Evolutionary conservation across 1,284 basidiomycete genomes (phyloP).

Genomic region (Melampsora americana): DNA sequence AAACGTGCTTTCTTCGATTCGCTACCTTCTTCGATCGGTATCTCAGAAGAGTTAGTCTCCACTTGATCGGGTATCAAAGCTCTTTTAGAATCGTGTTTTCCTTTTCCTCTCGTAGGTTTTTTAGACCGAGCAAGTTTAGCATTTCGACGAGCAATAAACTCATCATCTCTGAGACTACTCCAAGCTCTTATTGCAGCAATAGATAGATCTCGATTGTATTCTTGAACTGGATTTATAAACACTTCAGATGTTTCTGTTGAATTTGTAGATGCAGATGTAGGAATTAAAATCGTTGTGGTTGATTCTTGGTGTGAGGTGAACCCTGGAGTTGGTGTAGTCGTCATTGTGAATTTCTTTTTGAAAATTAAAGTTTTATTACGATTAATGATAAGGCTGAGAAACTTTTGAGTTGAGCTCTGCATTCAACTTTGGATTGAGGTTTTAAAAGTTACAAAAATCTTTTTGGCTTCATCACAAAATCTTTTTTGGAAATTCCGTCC

Average conservation of each 20-base stretch:
- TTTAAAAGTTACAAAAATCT: too few species aligned
- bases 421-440: too few species aligned
- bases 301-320: conserved; percentile 61
- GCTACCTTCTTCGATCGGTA: background rate
- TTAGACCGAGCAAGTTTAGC: conserved; percentile 55
- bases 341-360: too few species aligned
- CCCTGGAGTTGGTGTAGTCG: too few species aligned
- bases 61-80: background rate
- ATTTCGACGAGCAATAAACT: conserved; percentile 65
- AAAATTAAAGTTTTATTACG: too few species aligned
- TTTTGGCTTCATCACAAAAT: too few species aligned
- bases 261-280: conserved; percentile 55
- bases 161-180: conserved; percentile 70
- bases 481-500: too few species aligned
- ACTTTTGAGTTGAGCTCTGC: too few species aligned
- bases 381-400: too few species aligned
- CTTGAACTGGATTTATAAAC: conserved; percentile 97
- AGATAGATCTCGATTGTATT: conserved; percentile 94
- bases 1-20: background rate
- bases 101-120: conserved; percentile 14
- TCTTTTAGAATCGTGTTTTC: conserved; percentile 20
- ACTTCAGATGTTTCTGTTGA: conserved; percentile 64
- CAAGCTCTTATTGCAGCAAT: conserved; percentile 83
- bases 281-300: conserved; percentile 74
- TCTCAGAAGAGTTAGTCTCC: too few species aligned